A percentile compares a stretch with the other conserved stretches of the same genome.
phyloP scores from a whole-genome alignment of 768 basidiomycete species.

The Clavaria fumosa region DNA sequence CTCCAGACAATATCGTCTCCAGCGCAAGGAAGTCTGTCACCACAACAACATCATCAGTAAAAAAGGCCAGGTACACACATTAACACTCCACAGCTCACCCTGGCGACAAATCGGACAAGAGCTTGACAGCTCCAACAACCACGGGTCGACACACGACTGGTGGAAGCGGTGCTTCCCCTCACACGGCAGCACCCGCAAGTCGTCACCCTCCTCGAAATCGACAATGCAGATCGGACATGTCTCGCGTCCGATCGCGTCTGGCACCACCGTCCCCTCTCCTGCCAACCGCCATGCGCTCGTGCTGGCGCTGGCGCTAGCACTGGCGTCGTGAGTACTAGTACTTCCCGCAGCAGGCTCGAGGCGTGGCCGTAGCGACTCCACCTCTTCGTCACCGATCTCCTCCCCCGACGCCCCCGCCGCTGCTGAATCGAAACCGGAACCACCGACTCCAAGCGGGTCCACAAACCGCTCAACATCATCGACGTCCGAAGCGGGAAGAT shows the following conservation, averaged over 20 bases:
- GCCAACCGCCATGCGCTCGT: neutral
- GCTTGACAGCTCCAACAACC: constrained; percentile 80
- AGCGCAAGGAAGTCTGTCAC: constrained; percentile 41
- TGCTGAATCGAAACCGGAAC: neutral
- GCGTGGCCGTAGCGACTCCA: no score
- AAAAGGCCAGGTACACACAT: neutral
- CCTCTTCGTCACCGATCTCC: no score
- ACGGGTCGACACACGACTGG: constrained; percentile 79
- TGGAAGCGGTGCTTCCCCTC: constrained; percentile 88
- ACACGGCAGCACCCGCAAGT: constrained; percentile 80
- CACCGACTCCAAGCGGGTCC: no score
- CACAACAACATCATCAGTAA: constrained; percentile 1
- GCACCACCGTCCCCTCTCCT: constrained; percentile 26
- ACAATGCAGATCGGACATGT: constrained; percentile 92
- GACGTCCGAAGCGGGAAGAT: neutral
- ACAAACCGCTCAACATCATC: neutral
- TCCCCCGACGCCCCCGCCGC: neutral
- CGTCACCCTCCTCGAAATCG: constrained; percentile 90
- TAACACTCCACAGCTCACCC: constrained; percentile 30
- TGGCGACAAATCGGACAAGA: constrained; percentile 89
- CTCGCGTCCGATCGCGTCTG: constrained; percentile 59
- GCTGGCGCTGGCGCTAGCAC: no score
- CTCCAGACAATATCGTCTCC: constrained; percentile 36
- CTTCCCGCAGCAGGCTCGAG: no score
- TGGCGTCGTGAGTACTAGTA: no score